Percentiles rank a stretch among this genome's conserved stretches.
phyloP scores from a whole-genome alignment of 2,329 filamentous ascomycete species.

The Trichophyton rubrum region DNA sequence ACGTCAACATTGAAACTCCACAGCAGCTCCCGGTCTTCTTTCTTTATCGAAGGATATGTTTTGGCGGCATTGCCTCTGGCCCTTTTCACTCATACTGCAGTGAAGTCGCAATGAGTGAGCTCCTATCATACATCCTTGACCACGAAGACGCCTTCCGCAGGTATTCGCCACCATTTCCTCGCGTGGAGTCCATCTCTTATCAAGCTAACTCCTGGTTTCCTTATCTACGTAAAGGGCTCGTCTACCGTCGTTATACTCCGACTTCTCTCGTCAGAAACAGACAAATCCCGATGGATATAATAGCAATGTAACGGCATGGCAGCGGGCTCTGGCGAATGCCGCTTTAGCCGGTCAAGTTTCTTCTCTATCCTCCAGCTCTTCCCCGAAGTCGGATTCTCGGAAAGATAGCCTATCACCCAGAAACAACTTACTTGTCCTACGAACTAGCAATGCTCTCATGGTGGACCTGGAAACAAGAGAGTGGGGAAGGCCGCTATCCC shows the following conservation, averaged over 20 bases:
- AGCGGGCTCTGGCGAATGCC: constrained; percentile 57
- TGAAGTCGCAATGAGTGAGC: constrained; percentile 37
- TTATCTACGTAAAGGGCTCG: constrained; percentile 30
- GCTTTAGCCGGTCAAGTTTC: constrained; percentile 50
- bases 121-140: constrained; percentile 53
- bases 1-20: not conserved
- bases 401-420: constrained; percentile 15
- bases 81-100: not conserved
- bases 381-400: not conserved
- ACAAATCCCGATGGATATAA: constrained; percentile 76
- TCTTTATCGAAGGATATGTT: not conserved
- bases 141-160: constrained; percentile 48
- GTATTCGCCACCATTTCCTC: constrained; percentile 5
- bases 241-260: constrained; percentile 75
- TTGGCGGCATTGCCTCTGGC: not conserved
- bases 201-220: not conserved
- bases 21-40: not conserved
- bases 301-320: constrained; percentile 71
- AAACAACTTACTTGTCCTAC: constrained; percentile 40
- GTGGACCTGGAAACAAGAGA: constrained; percentile 61
- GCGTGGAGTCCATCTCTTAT: not conserved
- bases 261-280: constrained; percentile 61
- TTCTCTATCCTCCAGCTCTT: constrained; percentile 19
- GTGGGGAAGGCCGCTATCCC: constrained; percentile 66
- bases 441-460: constrained; percentile 50